Conservation (phyloP, 2,329 filamentous ascomycete species). For the Paramyrothecium sp. region DNA sequence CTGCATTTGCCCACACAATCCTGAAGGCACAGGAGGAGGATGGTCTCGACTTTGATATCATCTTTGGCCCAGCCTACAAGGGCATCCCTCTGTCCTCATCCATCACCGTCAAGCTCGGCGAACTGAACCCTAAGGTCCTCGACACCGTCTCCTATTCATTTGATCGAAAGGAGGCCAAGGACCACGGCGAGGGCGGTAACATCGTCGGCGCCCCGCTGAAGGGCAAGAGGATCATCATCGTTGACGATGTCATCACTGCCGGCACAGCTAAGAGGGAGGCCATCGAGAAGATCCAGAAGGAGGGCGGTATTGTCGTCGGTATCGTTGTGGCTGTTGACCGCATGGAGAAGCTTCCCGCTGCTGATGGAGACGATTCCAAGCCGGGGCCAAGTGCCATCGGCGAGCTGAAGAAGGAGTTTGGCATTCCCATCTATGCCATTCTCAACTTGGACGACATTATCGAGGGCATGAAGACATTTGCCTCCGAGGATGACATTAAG, state of each 20-base stretch:
- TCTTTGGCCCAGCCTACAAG: constrained; percentile 96
- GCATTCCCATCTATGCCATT: constrained; percentile 80
- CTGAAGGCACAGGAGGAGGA: constrained; percentile 41
- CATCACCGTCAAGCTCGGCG: constrained; percentile 72
- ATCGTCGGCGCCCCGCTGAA: constrained; percentile 86
- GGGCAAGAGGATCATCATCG: constrained; percentile 82
- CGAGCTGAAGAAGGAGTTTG: constrained; percentile 78
- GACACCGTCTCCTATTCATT: constrained; percentile 78
- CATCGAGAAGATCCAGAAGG: constrained; percentile 80
- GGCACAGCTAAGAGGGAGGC: constrained; percentile 93
- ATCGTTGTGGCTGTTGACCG: constrained; percentile 88
- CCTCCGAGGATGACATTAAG: constrained; percentile 60
- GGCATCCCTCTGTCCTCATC: constrained; percentile 87
- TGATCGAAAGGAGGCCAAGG: constrained; percentile 95
- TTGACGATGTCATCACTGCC: constrained; percentile 96
- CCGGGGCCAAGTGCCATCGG: constrained; percentile 79
- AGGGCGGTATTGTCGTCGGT: constrained; percentile 82
- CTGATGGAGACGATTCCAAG: constrained; percentile 65
- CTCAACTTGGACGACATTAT: constrained; percentile 83
- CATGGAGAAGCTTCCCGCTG: constrained; percentile 73
- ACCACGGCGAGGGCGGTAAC: constrained; percentile 89
- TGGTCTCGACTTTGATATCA: constrained; percentile 69
- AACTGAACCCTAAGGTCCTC: constrained; percentile 65
- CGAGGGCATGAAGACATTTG: constrained; percentile 41
- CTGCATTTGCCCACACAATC: constrained; percentile 74